phyloP scores from a whole-genome alignment of 2,329 filamentous ascomycete genomes.

The Monosporascus sp. region DNA sequence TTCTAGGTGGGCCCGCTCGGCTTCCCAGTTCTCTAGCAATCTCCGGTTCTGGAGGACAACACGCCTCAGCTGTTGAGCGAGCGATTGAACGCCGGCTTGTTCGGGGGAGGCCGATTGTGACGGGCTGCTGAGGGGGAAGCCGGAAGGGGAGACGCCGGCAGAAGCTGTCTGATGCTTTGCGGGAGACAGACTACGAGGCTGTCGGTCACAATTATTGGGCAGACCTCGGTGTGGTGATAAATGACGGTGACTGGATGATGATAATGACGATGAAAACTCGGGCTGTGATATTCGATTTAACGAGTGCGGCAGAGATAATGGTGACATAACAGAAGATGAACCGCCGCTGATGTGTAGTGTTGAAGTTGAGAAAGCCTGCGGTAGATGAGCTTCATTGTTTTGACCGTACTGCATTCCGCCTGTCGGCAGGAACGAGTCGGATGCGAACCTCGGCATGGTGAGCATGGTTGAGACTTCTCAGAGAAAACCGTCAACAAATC shows the following conservation, averaged over 20 bases:
- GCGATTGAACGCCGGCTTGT: conserved; percentile 7
- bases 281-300: conserved; percentile 31
- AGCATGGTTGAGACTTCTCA: conserved; percentile 20
- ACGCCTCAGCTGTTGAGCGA: conserved; percentile 8
- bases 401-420: conserved; percentile 22
- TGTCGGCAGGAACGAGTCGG: conserved; percentile 38
- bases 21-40: conserved; percentile 44
- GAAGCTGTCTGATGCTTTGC: conserved; percentile 20
- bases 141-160: conserved; percentile 6
- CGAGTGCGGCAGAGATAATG: conserved; percentile 32
- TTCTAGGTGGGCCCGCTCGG: conserved; percentile 48
- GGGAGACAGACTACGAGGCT: conserved; percentile 28
- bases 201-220: conserved; percentile 16
- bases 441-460: conserved; percentile 35
- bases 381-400: conserved; percentile 26
- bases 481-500: not conserved
- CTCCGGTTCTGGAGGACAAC: conserved; percentile 19
- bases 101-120: conserved; percentile 14
- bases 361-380: conserved; percentile 7
- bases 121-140: conserved; percentile 8
- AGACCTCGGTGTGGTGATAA: conserved; percentile 19
- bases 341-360: conserved; percentile 20
- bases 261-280: conserved; percentile 22
- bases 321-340: conserved; percentile 32
- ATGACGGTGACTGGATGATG: conserved; percentile 14